Percentiles rank a stretch among this genome's conserved stretches.
Evolutionary conservation across 768 basidiomycete genomes (phyloP).

Genomic region (Scleroderma bovista): DNA sequence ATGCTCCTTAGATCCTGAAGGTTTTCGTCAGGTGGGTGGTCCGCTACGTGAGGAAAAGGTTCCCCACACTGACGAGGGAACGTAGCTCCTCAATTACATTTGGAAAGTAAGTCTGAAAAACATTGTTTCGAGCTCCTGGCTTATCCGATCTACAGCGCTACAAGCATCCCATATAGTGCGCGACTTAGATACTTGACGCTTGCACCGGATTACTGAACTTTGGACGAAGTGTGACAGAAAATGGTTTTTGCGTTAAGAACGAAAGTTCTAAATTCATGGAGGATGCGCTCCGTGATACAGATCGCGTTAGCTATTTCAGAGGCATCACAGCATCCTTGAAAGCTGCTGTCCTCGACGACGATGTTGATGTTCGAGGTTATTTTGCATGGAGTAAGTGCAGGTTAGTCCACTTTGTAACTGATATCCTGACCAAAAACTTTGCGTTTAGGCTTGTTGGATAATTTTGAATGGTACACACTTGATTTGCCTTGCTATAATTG

Average conservation of each 20-base stretch:
- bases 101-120: constrained; percentile 45
- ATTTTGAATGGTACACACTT: constrained; percentile 54
- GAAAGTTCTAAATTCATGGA: constrained; percentile 51
- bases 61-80: not conserved
- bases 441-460: constrained; percentile 55
- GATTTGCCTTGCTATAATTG: not conserved
- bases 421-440: not conserved
- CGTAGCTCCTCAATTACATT: constrained; percentile 58
- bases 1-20: constrained; percentile 46
- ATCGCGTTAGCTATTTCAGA: constrained; percentile 62
- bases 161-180: constrained; percentile 51
- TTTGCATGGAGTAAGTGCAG: constrained; percentile 59
- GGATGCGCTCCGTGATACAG: constrained; percentile 50
- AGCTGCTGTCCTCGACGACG: constrained; percentile 55
- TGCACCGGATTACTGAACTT: not conserved
- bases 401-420: not conserved
- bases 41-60: not conserved
- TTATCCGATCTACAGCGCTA: constrained; percentile 31
- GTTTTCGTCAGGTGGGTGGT: constrained; percentile 52
- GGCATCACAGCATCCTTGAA: constrained; percentile 52
- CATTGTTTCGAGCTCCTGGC: not conserved
- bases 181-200: no score
- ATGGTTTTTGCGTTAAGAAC: constrained; percentile 65
- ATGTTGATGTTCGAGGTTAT: constrained; percentile 56
- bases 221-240: constrained; percentile 57